Evolutionary conservation across 768 basidiomycete species (phyloP).

Genomic region (Cystobasidiopsis lactophilus): DNA sequence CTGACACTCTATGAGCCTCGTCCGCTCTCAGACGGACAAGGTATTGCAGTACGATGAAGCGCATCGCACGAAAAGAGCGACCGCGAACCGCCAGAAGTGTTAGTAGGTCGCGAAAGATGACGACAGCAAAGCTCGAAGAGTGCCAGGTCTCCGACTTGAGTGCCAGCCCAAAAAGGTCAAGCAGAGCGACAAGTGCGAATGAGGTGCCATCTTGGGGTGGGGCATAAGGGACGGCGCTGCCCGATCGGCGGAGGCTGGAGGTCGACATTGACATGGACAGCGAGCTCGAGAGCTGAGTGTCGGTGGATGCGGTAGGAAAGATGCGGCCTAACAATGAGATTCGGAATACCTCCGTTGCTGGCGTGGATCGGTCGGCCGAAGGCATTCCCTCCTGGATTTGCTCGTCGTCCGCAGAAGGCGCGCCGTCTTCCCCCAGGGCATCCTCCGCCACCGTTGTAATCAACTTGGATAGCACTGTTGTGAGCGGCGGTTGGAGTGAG

Average conservation of each 20-base stretch:
- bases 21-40: slow-evolving; percentile 72
- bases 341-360: no score
- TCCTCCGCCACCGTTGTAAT: no score
- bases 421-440: no score
- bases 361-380: no score
- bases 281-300: neutral
- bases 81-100: slow-evolving; percentile 21
- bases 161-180: neutral
- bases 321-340: no score
- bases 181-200: neutral
- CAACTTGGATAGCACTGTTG: no score
- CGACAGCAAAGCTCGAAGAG: slow-evolving; percentile 19
- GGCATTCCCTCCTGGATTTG: no score
- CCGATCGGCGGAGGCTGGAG: neutral
- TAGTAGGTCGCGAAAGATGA: slow-evolving; percentile 28
- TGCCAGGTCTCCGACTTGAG: neutral
- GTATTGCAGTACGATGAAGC: slow-evolving; percentile 60
- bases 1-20: slow-evolving; percentile 65
- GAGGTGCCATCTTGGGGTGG: neutral
- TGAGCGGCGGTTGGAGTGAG: no score
- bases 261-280: neutral
- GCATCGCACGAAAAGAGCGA: slow-evolving; percentile 24
- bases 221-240: no score
- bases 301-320: no score
- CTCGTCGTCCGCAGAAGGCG: no score